These are phyloP conservation scores for Nothomitra cinnamomea DNA, from an alignment of 2,329 filamentous ascomycete genomes.

Conservation along the genomic window DNA sequence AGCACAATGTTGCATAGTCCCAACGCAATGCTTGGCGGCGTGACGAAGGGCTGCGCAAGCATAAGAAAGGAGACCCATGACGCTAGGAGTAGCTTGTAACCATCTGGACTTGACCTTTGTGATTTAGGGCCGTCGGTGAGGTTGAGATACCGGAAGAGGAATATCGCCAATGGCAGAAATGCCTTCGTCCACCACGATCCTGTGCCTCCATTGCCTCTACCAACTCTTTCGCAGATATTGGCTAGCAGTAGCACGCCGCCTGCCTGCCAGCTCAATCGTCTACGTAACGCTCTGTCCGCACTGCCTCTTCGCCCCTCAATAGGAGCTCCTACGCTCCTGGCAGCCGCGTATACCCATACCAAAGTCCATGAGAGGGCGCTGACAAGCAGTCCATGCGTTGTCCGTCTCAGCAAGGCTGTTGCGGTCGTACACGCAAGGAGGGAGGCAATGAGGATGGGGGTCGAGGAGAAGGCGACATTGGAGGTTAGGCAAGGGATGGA, in stretches of 20 bases:
- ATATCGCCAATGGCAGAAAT: background rate
- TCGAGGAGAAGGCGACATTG: background rate
- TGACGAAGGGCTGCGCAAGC: background rate
- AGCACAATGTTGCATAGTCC: slow-evolving; percentile 1
- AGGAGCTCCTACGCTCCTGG: background rate
- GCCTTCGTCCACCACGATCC: slow-evolving; percentile 2
- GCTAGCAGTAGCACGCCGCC: background rate
- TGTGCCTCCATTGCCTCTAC: background rate
- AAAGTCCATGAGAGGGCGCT: slow-evolving; percentile 1
- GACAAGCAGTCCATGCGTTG: background rate
- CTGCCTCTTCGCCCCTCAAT: background rate
- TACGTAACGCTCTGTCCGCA: background rate
- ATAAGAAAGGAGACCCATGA: slow-evolving; percentile 1
- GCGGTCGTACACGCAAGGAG: background rate
- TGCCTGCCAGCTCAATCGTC: background rate
- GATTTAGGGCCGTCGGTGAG: background rate
- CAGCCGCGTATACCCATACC: background rate
- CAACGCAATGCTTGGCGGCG: background rate
- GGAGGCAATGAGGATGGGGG: background rate
- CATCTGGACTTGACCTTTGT: background rate
- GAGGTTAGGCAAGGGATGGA: background rate
- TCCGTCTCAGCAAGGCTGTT: background rate
- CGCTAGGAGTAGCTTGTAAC: background rate
- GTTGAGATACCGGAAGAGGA: background rate
- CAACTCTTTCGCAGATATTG: slow-evolving; percentile 1